These are phyloP conservation scores for Sugiyamaella qingdaonensis DNA, from an alignment of 805 yeast species.

Conservation along the genomic window DNA sequence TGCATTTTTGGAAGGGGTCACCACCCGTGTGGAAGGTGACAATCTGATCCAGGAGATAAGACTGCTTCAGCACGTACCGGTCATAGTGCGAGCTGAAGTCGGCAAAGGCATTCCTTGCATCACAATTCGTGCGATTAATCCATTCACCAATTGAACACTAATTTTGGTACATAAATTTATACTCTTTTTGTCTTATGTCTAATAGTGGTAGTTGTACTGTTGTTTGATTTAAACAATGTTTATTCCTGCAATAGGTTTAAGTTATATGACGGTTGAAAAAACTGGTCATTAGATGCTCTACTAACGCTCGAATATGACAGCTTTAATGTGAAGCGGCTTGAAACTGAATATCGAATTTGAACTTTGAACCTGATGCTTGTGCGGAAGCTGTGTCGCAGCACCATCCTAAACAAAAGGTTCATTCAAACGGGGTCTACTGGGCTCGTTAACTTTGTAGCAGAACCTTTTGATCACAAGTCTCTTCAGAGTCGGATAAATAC, in stretches of 20 bases:
- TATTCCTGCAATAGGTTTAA: too few species aligned
- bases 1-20: constrained; percentile 55
- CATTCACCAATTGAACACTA: constrained; percentile 44
- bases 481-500: constrained; percentile 9
- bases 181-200: too few species aligned
- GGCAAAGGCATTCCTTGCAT: constrained; percentile 96
- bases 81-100: constrained; percentile 81
- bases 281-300: too few species aligned
- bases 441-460: constrained; percentile 6
- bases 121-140: constrained; percentile 87
- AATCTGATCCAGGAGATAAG: constrained; percentile 73
- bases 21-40: constrained; percentile 58
- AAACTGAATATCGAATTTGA: too few species aligned
- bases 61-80: constrained; percentile 75
- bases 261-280: too few species aligned
- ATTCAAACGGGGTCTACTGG: not conserved
- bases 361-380: too few species aligned
- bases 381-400: too few species aligned
- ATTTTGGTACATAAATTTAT: not conserved
- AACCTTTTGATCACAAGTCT: constrained; percentile 12
- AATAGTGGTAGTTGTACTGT: too few species aligned
- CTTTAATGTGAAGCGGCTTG: too few species aligned
- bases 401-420: not conserved
- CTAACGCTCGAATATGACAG: too few species aligned
- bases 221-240: too few species aligned